Conservation (phyloP, 768 basidiomycete species). For the Collybia nuda region DNA sequence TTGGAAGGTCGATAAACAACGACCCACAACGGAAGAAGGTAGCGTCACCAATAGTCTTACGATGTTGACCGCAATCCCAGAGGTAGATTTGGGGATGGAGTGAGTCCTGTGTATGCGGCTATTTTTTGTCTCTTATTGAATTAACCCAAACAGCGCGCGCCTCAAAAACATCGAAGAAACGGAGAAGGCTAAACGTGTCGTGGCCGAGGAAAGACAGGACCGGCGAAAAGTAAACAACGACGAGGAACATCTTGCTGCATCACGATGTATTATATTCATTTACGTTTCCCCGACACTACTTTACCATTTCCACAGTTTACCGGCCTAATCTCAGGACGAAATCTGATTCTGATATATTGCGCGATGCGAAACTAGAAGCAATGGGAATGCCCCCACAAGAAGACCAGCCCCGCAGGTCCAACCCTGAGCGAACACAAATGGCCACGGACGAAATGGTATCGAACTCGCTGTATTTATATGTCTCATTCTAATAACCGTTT, state of each 20-base stretch:
- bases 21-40: constrained; percentile 76
- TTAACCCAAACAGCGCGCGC: constrained; percentile 56
- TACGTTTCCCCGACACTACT: background rate
- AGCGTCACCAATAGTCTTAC: constrained; percentile 90
- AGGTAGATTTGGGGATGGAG: constrained; percentile 99
- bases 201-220: constrained; percentile 72
- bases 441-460: constrained; percentile 90
- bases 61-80: constrained; percentile 98
- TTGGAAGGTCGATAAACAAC: constrained; percentile 58
- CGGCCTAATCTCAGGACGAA: constrained; percentile 80
- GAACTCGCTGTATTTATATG: background rate
- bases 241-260: constrained; percentile 82
- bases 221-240: constrained; percentile 55
- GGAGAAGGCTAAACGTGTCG: constrained; percentile 89
- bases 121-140: constrained; percentile 1
- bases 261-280: constrained; percentile 69
- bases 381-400: constrained; percentile 71
- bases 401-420: constrained; percentile 42
- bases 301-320: constrained; percentile 56
- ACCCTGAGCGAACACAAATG: constrained; percentile 66
- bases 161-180: constrained; percentile 97
- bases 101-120: constrained; percentile 43
- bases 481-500: constrained; percentile 1
- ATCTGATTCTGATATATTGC: constrained; percentile 84
- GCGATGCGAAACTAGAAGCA: constrained; percentile 85